Conservation (phyloP, 768 basidiomycete genomes). For the Tulasnella sp. region DNA sequence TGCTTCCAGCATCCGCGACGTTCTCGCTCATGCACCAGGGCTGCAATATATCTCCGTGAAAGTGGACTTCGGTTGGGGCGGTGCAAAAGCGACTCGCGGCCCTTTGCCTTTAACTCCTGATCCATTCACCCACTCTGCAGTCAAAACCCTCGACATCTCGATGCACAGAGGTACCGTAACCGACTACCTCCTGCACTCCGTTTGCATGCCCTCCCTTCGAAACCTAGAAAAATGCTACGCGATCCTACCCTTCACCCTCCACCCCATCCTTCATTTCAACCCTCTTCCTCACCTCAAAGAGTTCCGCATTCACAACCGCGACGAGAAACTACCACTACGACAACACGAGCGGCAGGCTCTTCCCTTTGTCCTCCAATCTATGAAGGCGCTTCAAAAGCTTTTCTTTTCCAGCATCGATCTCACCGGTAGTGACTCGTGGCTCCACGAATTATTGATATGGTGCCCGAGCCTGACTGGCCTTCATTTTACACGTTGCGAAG, state of each 20-base stretch:
- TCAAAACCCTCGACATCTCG: not conserved
- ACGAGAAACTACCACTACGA: not conserved
- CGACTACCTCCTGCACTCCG: not conserved
- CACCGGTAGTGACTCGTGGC: not conserved
- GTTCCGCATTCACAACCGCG: not conserved
- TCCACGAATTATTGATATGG: not conserved
- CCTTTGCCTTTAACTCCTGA: not conserved
- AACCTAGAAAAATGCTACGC: not conserved
- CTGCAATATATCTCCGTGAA: not conserved
- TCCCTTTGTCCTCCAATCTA: not conserved
- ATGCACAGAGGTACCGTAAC: not conserved
- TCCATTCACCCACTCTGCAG: not conserved
- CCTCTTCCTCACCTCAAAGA: not conserved
- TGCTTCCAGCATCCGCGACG: not conserved
- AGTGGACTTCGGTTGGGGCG: not conserved
- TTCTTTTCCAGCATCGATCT: not conserved
- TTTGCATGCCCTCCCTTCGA: not conserved
- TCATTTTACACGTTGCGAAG: not conserved
- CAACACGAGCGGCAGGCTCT: not conserved
- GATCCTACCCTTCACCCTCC: not conserved
- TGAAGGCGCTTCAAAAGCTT: not conserved
- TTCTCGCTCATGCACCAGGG: not conserved
- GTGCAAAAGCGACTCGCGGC: not conserved
- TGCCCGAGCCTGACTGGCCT: not conserved
- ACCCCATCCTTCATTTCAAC: not conserved